These are phyloP conservation scores for Plantago elongata DNA, from an alignment of 257 asterid genomes.

Conservation along the genomic window DNA sequence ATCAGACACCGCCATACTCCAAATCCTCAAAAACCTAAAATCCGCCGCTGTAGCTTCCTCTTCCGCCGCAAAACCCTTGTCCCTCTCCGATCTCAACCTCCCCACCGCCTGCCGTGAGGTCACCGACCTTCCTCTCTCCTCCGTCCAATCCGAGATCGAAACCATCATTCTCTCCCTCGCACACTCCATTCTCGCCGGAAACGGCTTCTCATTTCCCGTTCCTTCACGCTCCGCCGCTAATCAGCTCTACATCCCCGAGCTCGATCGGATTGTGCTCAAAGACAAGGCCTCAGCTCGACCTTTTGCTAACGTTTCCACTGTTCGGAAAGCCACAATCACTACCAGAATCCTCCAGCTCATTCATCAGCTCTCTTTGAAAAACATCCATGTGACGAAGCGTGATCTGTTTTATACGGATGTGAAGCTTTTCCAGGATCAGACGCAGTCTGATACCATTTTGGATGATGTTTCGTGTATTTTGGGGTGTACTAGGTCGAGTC, in stretches of 20 bases:
- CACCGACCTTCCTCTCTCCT: slow-evolving; percentile 57
- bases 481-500: slow-evolving; percentile 82
- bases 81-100: slow-evolving; percentile 69
- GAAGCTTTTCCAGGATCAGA: slow-evolving; percentile 76
- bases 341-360: slow-evolving; percentile 71
- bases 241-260: slow-evolving; percentile 85
- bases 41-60: slow-evolving; percentile 40
- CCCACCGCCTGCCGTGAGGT: slow-evolving; percentile 76
- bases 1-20: slow-evolving; percentile 56
- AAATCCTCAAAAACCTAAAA: slow-evolving; percentile 43
- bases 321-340: slow-evolving; percentile 72
- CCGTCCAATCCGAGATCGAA: slow-evolving; percentile 64
- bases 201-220: slow-evolving; percentile 66
- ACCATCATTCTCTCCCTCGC: slow-evolving; percentile 53
- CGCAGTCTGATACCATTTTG: slow-evolving; percentile 68
- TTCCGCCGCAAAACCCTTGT: slow-evolving; percentile 32
- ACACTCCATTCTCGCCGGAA: slow-evolving; percentile 70
- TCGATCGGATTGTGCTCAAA: slow-evolving; percentile 77
- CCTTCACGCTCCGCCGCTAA: slow-evolving; percentile 86
- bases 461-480: slow-evolving; percentile 77
- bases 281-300: slow-evolving; percentile 70
- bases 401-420: slow-evolving; percentile 88
- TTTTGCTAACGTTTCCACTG: slow-evolving; percentile 70
- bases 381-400: slow-evolving; percentile 88
- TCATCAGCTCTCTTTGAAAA: slow-evolving; percentile 65